Conservation (phyloP, 306 rosid species). For the Citrullus mucosospermus region DNA sequence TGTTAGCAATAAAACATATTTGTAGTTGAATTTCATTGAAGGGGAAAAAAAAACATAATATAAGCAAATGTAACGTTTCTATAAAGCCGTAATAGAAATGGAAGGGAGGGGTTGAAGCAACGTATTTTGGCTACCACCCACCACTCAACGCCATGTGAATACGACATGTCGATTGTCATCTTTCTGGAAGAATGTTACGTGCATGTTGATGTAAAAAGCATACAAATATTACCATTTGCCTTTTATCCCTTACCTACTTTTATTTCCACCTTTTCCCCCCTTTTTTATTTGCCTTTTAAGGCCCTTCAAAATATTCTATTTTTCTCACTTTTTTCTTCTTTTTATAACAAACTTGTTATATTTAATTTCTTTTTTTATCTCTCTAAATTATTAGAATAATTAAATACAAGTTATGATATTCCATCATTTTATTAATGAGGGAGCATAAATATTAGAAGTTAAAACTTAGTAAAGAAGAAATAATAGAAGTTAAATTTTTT, state of each 20-base stretch:
- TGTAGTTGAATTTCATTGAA: too few species aligned
- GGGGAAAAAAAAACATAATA: too few species aligned
- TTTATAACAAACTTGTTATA: too few species aligned
- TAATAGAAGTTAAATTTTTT: too few species aligned
- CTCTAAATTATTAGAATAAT: background rate
- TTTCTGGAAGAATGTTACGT: constrained; percentile 5
- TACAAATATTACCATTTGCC: background rate
- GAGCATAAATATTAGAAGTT: too few species aligned
- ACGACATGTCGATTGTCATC: background rate
- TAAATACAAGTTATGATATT: too few species aligned
- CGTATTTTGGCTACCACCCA: background rate
- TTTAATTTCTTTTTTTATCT: background rate
- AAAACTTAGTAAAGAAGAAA: too few species aligned
- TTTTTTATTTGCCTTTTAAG: background rate
- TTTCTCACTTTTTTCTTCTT: background rate
- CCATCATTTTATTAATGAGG: too few species aligned
- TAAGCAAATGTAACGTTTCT: too few species aligned
- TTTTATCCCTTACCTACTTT: background rate
- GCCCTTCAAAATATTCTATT: background rate
- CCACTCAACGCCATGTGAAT: background rate
- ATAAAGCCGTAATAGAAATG: background rate
- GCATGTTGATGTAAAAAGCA: background rate
- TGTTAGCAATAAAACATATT: too few species aligned
- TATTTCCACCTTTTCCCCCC: background rate
- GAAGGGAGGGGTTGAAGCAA: background rate